Conservation (phyloP, 495 filamentous ascomycete species). For the Lasiosphaeria miniovina region DNA sequence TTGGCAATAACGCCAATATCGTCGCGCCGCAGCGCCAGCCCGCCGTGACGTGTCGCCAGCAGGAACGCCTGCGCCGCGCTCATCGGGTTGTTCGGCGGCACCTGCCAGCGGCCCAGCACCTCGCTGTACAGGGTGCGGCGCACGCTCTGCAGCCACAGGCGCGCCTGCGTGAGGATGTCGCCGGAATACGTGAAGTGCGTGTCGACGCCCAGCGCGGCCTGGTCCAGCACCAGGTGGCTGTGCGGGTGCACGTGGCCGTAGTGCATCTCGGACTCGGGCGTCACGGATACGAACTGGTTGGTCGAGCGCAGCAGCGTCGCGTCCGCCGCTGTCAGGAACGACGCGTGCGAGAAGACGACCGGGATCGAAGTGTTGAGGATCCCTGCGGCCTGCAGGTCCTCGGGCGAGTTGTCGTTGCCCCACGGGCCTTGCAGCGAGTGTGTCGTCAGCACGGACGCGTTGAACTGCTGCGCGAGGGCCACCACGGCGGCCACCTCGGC, state of each 20-base stretch:
- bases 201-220: conserved; percentile 44
- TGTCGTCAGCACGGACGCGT: conserved; percentile 34
- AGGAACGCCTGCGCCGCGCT: conserved; percentile 49
- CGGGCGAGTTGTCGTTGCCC: conserved; percentile 32
- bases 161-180: conserved; percentile 44
- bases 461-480: conserved; percentile 21
- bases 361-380: conserved; percentile 34
- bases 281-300: conserved; percentile 45
- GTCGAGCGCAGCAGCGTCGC: conserved; percentile 29
- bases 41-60: conserved; percentile 47
- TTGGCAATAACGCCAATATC: conserved; percentile 46
- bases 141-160: conserved; percentile 42
- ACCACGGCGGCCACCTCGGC: conserved; percentile 29
- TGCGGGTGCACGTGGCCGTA: conserved; percentile 40
- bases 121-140: conserved; percentile 32
- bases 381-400: conserved; percentile 27
- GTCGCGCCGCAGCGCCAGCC: conserved; percentile 39
- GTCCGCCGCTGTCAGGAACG: conserved; percentile 28
- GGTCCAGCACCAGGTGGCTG: conserved; percentile 37
- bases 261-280: conserved; percentile 46
- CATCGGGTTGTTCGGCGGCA: conserved; percentile 42
- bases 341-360: conserved; percentile 42
- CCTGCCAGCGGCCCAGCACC: conserved; percentile 35
- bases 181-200: conserved; percentile 44
- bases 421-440: conserved; percentile 35